These are phyloP conservation scores for Panus rudis DNA, from an alignment of 768 basidiomycete species.

Conservation along the genomic window DNA sequence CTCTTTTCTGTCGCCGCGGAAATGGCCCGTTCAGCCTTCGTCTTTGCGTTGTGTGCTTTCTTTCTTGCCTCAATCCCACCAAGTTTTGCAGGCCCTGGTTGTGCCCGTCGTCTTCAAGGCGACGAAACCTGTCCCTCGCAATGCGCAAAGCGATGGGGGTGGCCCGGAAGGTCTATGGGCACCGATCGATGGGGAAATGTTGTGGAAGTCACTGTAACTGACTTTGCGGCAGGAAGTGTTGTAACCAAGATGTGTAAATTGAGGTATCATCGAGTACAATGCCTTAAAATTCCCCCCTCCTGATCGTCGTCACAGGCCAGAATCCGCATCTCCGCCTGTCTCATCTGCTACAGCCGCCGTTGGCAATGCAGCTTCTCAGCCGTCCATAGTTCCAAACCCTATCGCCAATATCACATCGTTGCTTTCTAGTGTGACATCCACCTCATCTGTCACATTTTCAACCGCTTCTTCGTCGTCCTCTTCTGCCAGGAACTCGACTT, in stretches of 20 bases:
- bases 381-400: too few relatives aligned
- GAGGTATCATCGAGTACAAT: slow-evolving; percentile 9
- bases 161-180: slow-evolving; percentile 42
- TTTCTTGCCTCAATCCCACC: slow-evolving; percentile 14
- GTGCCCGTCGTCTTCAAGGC: slow-evolving; percentile 18
- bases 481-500: background rate
- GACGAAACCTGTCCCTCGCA: slow-evolving; percentile 11
- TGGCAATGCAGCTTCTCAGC: background rate
- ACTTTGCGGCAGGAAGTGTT: slow-evolving; percentile 24
- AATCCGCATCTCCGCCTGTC: background rate
- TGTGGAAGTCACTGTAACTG: slow-evolving; percentile 34
- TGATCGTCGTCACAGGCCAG: background rate
- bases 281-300: background rate
- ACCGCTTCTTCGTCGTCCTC: background rate
- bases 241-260: slow-evolving; percentile 35
- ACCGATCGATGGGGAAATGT: slow-evolving; percentile 46
- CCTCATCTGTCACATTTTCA: too few relatives aligned
- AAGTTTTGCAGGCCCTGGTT: slow-evolving; percentile 21
- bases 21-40: slow-evolving; percentile 19
- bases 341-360: background rate
- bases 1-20: slow-evolving; percentile 17
- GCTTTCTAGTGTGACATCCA: background rate
- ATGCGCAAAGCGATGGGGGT: slow-evolving; percentile 24
- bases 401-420: too few relatives aligned
- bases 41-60: slow-evolving; percentile 19